These are phyloP conservation scores for Zygosaccharomyces gambellarensis DNA, from an alignment of 805 yeast genomes.

Conservation along the genomic window DNA sequence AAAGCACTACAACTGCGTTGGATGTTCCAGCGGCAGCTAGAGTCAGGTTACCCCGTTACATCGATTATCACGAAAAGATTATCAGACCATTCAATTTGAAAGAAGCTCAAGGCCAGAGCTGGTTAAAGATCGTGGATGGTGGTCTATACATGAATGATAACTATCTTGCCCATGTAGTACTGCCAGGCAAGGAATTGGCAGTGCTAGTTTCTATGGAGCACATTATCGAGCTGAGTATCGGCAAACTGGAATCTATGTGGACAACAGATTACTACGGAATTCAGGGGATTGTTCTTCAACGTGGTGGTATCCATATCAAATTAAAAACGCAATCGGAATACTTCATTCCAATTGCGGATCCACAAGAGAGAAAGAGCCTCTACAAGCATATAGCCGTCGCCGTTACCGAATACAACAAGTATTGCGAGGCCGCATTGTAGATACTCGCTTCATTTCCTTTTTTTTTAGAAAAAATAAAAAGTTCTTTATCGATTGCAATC, in stretches of 20 bases:
- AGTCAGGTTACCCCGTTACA: constrained; percentile 75
- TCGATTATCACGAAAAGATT: constrained; percentile 59
- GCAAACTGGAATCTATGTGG: constrained; percentile 65
- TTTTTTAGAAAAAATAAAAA: no score
- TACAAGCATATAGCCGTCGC: constrained; percentile 75
- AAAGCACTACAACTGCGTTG: constrained; percentile 86
- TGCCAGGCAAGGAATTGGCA: constrained; percentile 75
- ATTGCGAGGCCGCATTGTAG: constrained; percentile 47
- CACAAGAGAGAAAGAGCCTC: constrained; percentile 54
- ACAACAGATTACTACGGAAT: constrained; percentile 58
- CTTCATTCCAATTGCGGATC: constrained; percentile 77
- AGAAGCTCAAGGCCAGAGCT: constrained; percentile 90
- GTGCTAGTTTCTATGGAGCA: constrained; percentile 70
- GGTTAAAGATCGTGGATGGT: constrained; percentile 81
- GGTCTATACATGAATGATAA: constrained; percentile 68
- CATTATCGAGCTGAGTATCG: constrained; percentile 63
- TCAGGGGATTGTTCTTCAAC: constrained; percentile 67
- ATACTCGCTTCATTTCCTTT: not conserved
- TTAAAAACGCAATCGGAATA: constrained; percentile 57
- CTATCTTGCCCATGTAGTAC: constrained; percentile 79
- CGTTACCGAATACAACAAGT: constrained; percentile 72
- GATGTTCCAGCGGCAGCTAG: constrained; percentile 73
- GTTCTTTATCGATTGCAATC: not conserved
- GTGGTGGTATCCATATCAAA: constrained; percentile 70
- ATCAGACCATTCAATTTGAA: constrained; percentile 71